Conservation (phyloP, 441 rosid genomes). For the Viola pubescens region DNA sequence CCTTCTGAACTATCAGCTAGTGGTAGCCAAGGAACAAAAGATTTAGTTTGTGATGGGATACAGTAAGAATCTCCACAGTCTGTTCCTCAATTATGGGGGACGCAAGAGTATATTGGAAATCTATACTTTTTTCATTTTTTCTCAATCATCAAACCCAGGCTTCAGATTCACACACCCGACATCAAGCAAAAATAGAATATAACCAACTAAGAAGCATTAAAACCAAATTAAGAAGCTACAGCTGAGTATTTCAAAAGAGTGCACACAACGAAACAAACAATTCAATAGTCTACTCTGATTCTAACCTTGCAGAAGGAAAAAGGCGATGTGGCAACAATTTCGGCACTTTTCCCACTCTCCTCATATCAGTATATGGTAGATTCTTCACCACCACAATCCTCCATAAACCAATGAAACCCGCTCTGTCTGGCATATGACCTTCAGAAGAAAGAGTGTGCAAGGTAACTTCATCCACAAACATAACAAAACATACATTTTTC, state of each 20-base stretch:
- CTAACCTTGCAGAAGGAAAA: slow-evolving; percentile 95
- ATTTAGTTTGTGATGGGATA: neutral
- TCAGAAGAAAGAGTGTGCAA: slow-evolving; percentile 67
- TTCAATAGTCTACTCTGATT: slow-evolving; percentile 9
- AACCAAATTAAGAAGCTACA: too few relatives aligned
- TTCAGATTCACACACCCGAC: neutral
- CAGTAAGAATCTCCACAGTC: neutral
- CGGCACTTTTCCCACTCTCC: slow-evolving; percentile 96
- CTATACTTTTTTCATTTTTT: too few relatives aligned
- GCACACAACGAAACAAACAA: neutral
- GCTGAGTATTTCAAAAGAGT: neutral
- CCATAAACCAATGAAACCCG: slow-evolving; percentile 93
- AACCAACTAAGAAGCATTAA: neutral
- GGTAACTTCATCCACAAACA: slow-evolving; percentile 85
- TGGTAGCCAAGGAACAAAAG: neutral
- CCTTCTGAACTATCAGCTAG: neutral
- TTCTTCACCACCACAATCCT: slow-evolving; percentile 84
- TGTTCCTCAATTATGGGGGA: neutral
- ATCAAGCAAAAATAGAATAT: neutral
- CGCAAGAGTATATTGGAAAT: neutral
- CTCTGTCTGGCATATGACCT: slow-evolving; percentile 66
- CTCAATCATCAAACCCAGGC: neutral
- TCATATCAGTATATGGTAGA: slow-evolving; percentile 84
- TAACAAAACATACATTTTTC: slow-evolving; percentile 95
- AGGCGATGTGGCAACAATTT: slow-evolving; percentile 83